phyloP scores from a whole-genome alignment of 2,329 filamentous ascomycete species.

The Claviceps humidiphila region DNA sequence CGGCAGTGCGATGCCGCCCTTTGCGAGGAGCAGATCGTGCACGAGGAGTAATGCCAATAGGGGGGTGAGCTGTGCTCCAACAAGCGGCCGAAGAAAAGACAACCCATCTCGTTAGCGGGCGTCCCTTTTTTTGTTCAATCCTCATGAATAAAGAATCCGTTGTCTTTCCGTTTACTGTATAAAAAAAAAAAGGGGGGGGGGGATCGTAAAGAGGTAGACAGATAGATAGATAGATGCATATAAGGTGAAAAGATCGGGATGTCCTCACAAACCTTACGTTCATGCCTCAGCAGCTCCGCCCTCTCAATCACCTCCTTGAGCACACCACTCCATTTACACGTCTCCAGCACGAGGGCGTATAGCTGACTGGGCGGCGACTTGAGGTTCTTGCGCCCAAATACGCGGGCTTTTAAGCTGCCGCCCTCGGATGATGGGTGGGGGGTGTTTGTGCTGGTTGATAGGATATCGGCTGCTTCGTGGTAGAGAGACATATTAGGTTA shows the following conservation, averaged over 20 bases:
- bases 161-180: background rate
- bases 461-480: constrained; percentile 70
- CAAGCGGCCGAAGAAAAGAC: background rate
- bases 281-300: constrained; percentile 59
- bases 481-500: constrained; percentile 69
- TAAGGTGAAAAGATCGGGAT: background rate
- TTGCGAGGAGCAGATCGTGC: constrained; percentile 75
- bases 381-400: constrained; percentile 61
- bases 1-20: constrained; percentile 70
- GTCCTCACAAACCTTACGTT: constrained; percentile 57
- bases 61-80: constrained; percentile 53
- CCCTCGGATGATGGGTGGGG: constrained; percentile 27
- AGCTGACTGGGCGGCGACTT: constrained; percentile 72
- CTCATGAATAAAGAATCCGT: background rate
- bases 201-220: too few species aligned
- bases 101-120: background rate
- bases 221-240: too few species aligned
- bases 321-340: constrained; percentile 78
- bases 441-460: constrained; percentile 34
- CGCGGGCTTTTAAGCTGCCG: constrained; percentile 76
- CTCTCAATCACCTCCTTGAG: constrained; percentile 83
- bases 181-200: background rate
- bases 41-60: constrained; percentile 66
- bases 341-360: constrained; percentile 76
- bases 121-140: background rate